Base-by-base conservation (phyloP, 2,329 filamentous ascomycete species). In the Scedosporium dehoogii region DNA sequence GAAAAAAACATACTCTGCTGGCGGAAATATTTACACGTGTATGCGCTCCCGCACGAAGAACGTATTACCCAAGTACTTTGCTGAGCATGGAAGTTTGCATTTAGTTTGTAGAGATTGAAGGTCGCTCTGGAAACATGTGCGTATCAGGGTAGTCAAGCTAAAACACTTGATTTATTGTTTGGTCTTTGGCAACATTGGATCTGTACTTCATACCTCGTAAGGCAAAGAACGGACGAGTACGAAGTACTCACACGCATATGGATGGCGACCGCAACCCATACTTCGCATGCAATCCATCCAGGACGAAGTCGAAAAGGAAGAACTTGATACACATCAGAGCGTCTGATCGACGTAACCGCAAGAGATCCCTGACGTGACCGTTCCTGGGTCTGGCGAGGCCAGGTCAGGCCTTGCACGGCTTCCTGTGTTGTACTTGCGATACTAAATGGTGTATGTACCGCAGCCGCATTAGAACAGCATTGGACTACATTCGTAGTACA, bases 341-440 rank as follows among this genome's bases (percentile, higher is more conserved):
- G 51, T 55, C 51, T 55, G 51, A 55, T 55, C 51, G 51, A 55
- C 51, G 51, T 55, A 55, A 55, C 51, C 51, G 51, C 51, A 55
- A 55, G 51, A 55, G 51, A 55, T 55, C 51, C 51, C 51, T 55
- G 51, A 55, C 51, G 51, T 23, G 51, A 55, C 51, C 51, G 51
- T 55, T 55, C 51, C 51, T 55, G 51, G 51, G 51, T 55, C 51
- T 23, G 18, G 51, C 33, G 33, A 38, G 33, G 33, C 33, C 10
- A 38, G 33, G 33, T 12, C 33, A 48, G 44, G 44, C 21, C n/a
- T 12, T 23, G 21, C 44, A 48, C n/a, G 6, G 7, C 44, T 7
- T 48, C 16, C n/a, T 5, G 21, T 38, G 33, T 14, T 3, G 33
- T 38, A 38, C 33, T 38, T 38, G 2, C 2, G 14, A 38, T 38